phyloP scores from a whole-genome alignment of 78 protist genomes.

The Emiliania huxleyi region DNA sequence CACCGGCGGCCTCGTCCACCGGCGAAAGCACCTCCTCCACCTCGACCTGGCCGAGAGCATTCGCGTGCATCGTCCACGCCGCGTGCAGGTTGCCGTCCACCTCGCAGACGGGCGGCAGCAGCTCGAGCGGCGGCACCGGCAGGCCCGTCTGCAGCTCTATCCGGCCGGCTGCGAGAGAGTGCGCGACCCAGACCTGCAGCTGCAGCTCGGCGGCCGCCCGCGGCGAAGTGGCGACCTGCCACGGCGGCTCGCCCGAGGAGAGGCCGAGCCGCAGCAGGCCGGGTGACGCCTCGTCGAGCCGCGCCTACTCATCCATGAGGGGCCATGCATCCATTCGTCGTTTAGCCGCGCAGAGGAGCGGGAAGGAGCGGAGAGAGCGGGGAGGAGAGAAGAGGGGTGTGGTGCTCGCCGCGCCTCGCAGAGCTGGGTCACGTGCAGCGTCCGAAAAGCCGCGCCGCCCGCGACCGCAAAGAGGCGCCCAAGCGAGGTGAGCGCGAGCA shows the following conservation, averaged over 20 bases:
- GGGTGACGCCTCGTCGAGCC: no score
- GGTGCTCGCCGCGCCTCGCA: no score
- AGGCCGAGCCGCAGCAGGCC: background rate
- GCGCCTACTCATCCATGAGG: no score
- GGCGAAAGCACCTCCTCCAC: background rate
- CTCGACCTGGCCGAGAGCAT: background rate
- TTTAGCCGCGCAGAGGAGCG: background rate
- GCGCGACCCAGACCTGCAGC: background rate
- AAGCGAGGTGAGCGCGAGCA: background rate
- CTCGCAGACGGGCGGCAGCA: background rate
- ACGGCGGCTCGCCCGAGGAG: background rate
- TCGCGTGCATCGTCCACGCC: background rate
- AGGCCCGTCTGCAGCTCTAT: background rate
- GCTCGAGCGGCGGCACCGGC: background rate
- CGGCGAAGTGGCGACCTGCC: background rate
- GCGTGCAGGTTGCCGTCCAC: conserved; percentile 26
- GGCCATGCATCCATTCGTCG: no score
- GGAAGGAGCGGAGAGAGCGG: no score
- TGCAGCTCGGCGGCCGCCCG: background rate
- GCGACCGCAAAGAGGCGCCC: background rate
- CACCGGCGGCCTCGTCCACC: background rate
- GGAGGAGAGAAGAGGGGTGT: no score
- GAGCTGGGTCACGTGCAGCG: background rate
- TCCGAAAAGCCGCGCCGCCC: background rate
- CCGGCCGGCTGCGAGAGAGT: background rate